These are phyloP conservation scores for Lachnellula suecica DNA, from an alignment of 2,329 filamentous ascomycete species.

Conservation along the genomic window DNA sequence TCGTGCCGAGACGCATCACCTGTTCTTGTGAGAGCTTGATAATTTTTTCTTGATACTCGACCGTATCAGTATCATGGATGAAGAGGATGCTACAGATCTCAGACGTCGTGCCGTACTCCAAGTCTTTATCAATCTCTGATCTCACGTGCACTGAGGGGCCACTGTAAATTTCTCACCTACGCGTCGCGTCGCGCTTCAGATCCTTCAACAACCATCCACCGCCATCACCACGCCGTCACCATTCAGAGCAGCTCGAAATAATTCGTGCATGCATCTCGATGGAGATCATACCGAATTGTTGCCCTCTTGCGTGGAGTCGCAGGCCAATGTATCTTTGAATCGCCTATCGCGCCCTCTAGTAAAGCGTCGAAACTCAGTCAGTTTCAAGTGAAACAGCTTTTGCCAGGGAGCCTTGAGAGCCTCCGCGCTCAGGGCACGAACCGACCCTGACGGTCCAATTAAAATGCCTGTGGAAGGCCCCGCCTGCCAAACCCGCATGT, in stretches of 20 bases:
- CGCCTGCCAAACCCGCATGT: slow-evolving; percentile 16
- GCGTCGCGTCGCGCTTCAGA: neutral
- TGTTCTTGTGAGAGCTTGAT: neutral
- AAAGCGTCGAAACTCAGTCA: slow-evolving; percentile 10
- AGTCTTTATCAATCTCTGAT: neutral
- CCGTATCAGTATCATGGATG: neutral
- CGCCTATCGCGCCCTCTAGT: neutral
- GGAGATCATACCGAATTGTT: slow-evolving; percentile 6
- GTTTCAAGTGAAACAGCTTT: slow-evolving; percentile 20
- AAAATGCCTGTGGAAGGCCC: slow-evolving; percentile 7
- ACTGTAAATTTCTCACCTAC: no score
- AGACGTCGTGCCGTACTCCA: neutral
- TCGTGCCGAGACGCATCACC: no score
- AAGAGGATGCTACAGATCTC: neutral
- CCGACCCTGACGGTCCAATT: slow-evolving; percentile 11
- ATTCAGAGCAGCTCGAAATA: neutral
- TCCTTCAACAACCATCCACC: neutral
- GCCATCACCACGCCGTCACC: neutral
- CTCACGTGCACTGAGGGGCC: no score
- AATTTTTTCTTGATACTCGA: no score
- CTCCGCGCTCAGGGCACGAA: neutral
- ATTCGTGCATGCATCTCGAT: slow-evolving; percentile 6
- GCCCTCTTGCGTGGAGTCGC: neutral
- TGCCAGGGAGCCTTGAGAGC: neutral
- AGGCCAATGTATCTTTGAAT: neutral